These are phyloP conservation scores for Pseudocercospora fijiensis DNA, from an alignment of 2,329 filamentous ascomycete species.

Conservation along the genomic window DNA sequence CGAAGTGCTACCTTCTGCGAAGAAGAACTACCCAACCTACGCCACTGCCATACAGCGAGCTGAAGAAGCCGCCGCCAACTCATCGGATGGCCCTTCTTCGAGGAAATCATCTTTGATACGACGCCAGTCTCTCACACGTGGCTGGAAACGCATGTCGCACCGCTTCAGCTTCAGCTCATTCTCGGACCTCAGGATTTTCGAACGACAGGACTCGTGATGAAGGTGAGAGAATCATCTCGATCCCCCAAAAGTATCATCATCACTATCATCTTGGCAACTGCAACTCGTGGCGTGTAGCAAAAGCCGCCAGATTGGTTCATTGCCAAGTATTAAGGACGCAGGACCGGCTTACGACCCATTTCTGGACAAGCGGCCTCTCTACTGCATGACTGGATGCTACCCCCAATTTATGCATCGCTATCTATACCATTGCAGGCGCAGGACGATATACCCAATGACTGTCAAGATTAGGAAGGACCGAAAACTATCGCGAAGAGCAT, in stretches of 20 bases:
- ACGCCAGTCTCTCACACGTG: slow-evolving; percentile 15
- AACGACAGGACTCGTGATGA: slow-evolving; percentile 2
- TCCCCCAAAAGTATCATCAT: slow-evolving; percentile 2
- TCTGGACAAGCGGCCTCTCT: neutral
- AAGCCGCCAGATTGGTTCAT: neutral
- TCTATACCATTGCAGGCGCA: neutral
- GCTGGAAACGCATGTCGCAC: slow-evolving; percentile 24
- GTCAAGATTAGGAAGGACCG: neutral
- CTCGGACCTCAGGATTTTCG: slow-evolving; percentile 15
- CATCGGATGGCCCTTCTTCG: slow-evolving; percentile 4
- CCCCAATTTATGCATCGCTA: neutral
- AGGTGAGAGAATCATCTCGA: neutral
- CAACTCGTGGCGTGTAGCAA: slow-evolving; percentile 1
- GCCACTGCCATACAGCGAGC: slow-evolving; percentile 22
- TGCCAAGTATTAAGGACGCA: neutral
- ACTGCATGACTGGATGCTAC: neutral
- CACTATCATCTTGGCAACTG: slow-evolving; percentile 7
- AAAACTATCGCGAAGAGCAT: neutral
- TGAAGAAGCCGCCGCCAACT: slow-evolving; percentile 11
- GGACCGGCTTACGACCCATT: neutral
- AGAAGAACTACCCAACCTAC: slow-evolving; percentile 37
- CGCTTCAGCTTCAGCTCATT: slow-evolving; percentile 15
- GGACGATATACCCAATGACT: neutral
- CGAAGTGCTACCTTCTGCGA: slow-evolving; percentile 36
- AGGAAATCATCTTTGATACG: slow-evolving; percentile 12